Base-by-base conservation (phyloP, 2,329 filamentous ascomycete genomes). In the Exophiala spinifera region DNA sequence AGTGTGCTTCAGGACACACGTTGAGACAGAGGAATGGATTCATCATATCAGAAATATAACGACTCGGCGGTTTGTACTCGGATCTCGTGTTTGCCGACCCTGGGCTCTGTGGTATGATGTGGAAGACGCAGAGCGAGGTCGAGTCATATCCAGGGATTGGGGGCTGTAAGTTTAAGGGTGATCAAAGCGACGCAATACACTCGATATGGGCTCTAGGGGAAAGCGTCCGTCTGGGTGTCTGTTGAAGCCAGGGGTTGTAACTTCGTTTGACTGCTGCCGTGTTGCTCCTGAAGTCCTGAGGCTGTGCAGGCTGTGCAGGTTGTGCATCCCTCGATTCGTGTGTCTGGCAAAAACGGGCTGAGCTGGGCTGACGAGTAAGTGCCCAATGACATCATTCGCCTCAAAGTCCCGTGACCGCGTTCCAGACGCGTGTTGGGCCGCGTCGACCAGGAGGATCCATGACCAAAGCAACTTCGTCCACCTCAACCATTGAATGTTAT, bases 401-500 rank as follows among this genome's bases (percentile, higher is more conserved):
- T 49, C 25, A 14, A 21, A 25, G 25, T 21, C 33, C 6, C 34
- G 34, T 37, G 34, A 37, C 34, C 17, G 5, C 34, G 34, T 10
- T 5, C 17, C 6, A 2, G 6, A 4, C 7, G 8, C 34, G 25
- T 10, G 25, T 31, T 37, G 3, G 10, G 13, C 2, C 15, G 25
- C 33, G 3, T 45, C 13, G 13, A 28, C 25, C 17, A 8, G 8
- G 11, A 8, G 8, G 11, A 20, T 19, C 31, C 28, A 15, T 46
- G 17, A n/a, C 33, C 17, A 39, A 42, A 31, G 14, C 14, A 17
- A 28, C 13, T 49, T 34, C 46, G 34, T 40, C n/a, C n/a, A 31
- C 21, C 51, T 28, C 17, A 36, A 52, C 53, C 49, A 52, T 40
- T 34, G 31, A 46, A 15, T 14, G n/a, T n/a, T n/a, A 31, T 34